These are phyloP conservation scores for Thalassia testudinum DNA, from an alignment of 116 monocot species.

Conservation along the genomic window DNA sequence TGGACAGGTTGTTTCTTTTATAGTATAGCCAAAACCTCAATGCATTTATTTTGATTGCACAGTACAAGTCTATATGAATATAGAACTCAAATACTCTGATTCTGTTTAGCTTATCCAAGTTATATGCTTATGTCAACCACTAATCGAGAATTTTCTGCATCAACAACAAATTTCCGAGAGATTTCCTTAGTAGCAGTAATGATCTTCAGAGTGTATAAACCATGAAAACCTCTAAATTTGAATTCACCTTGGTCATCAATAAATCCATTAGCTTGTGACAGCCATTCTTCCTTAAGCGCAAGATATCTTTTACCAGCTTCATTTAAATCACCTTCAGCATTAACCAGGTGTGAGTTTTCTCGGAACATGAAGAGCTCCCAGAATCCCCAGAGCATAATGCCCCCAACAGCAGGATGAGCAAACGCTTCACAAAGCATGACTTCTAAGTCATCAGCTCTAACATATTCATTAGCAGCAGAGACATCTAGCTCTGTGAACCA, in stretches of 20 bases:
- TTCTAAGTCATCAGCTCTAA: constrained; percentile 87
- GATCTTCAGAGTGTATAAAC: constrained; percentile 50
- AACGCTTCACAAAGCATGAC: constrained; percentile 74
- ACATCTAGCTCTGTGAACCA: constrained; percentile 93
- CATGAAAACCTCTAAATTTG: constrained; percentile 72
- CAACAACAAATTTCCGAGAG: constrained; percentile 43
- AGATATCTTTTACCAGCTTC: constrained; percentile 66
- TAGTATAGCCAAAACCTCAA: no score
- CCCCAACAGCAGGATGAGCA: constrained; percentile 78
- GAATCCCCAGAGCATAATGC: constrained; percentile 84
- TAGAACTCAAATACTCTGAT: background rate
- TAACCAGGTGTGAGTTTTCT: constrained; percentile 41
- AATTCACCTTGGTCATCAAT: constrained; percentile 50
- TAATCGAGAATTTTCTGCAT: constrained; percentile 47
- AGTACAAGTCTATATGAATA: no score
- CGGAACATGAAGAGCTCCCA: constrained; percentile 85
- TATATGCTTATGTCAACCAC: constrained; percentile 34
- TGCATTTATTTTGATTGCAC: no score
- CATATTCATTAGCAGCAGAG: constrained; percentile 47
- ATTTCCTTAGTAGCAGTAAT: constrained; percentile 24
- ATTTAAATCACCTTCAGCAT: constrained; percentile 81
- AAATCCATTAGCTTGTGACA: constrained; percentile 47
- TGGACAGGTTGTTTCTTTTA: no score
- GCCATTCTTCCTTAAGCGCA: constrained; percentile 69
- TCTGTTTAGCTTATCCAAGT: background rate